Conservation (phyloP, 1,284 basidiomycete species). For the Boletellus deceptivus region DNA sequence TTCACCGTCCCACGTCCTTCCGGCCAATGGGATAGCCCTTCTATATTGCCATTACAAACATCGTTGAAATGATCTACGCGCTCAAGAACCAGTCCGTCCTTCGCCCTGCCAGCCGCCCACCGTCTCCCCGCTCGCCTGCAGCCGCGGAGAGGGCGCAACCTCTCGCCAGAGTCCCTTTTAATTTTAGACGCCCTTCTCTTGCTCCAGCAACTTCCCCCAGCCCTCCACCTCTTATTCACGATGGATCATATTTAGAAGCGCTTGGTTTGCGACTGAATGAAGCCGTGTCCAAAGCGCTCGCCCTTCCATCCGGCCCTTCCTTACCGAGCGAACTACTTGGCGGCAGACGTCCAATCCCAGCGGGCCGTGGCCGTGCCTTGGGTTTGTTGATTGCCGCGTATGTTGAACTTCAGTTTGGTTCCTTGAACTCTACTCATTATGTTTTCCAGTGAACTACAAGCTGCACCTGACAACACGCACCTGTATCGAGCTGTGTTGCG, state of each 20-base stretch:
- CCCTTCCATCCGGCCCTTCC: conserved; percentile 56
- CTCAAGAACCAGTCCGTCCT: conserved; percentile 68
- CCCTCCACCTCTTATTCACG: conserved; percentile 57
- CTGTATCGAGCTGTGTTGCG: conserved; percentile 69
- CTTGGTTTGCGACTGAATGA: conserved; percentile 75
- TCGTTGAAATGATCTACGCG: conserved; percentile 54
- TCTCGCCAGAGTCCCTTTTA: conserved; percentile 56
- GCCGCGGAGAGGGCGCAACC: conserved; percentile 47
- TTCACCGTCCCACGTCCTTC: conserved; percentile 20
- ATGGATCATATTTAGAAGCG: conserved; percentile 74
- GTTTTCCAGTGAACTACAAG: conserved; percentile 59
- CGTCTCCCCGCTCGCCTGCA: conserved; percentile 48
- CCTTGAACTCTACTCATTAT: conserved; percentile 6
- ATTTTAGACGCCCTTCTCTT: conserved; percentile 50
- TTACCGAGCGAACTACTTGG: conserved; percentile 49
- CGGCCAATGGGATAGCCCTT: conserved; percentile 65
- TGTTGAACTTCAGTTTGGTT: conserved; percentile 30
- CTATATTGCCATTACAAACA: conserved; percentile 34
- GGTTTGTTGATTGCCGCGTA: conserved; percentile 69
- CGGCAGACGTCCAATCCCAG: conserved; percentile 67
- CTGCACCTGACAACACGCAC: conserved; percentile 59
- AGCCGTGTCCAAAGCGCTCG: conserved; percentile 72
- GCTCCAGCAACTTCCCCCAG: conserved; percentile 36
- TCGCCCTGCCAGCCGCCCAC: conserved; percentile 59
- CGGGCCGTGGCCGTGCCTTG: conserved; percentile 62